Conservation (phyloP, 2,329 filamentous ascomycete species). For the Alternaria rosae region DNA sequence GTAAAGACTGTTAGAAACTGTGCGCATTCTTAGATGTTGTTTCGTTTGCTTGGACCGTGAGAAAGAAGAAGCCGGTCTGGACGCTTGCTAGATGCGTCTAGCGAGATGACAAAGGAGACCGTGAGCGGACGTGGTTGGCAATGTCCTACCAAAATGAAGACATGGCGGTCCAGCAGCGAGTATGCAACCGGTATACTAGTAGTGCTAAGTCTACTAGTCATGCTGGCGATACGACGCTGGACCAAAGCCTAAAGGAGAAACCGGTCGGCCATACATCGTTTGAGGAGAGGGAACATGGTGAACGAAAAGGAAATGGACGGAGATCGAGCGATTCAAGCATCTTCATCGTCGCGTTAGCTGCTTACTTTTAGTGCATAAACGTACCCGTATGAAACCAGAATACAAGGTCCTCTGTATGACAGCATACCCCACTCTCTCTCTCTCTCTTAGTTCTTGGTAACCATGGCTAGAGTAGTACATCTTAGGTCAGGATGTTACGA, state of each 20-base stretch:
- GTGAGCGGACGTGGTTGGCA: background rate
- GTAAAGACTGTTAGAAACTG: background rate
- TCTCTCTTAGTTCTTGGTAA: background rate
- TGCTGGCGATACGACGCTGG: background rate
- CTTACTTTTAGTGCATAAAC: background rate
- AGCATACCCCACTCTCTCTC: background rate
- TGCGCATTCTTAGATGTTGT: background rate
- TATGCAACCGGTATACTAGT: background rate
- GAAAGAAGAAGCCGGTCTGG: background rate
- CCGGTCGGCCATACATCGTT: background rate
- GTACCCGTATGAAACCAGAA: background rate
- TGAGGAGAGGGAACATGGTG: background rate
- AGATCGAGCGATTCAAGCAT: background rate
- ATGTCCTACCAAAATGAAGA: background rate
- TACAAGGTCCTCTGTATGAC: background rate
- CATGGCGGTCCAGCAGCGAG: background rate
- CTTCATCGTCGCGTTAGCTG: background rate
- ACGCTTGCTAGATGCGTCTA: background rate
- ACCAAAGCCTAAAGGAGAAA: background rate
- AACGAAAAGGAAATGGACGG: background rate
- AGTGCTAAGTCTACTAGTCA: background rate
- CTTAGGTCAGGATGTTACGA: background rate
- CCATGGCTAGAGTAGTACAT: background rate
- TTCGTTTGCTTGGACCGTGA: background rate
- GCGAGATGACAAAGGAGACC: background rate